Evolutionary conservation across 164 flowering plant species (phyloP).

Genomic region (Euptelea pleiosperma): DNA sequence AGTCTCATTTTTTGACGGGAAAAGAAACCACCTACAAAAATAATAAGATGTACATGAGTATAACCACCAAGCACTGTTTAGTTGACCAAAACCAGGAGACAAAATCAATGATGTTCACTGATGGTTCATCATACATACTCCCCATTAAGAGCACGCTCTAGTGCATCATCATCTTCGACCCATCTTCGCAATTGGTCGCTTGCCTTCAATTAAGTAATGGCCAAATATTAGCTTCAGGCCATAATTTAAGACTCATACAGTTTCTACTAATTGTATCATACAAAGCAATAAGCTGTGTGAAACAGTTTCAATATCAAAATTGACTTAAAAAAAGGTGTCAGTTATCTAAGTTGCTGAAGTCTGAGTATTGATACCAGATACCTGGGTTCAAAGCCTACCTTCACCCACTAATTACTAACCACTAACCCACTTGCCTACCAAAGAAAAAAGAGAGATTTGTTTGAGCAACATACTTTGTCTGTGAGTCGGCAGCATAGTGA

Average conservation of each 20-base stretch:
- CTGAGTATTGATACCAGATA: no score
- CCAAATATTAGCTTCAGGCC: slow-evolving; percentile 14
- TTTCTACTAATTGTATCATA: slow-evolving; percentile 1
- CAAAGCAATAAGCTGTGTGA: neutral
- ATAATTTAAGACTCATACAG: neutral
- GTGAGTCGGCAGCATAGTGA: slow-evolving; percentile 64
- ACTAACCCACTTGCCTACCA: no score
- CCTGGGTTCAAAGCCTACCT: no score
- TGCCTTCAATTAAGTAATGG: slow-evolving; percentile 45
- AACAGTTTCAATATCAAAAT: neutral
- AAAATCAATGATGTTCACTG: neutral
- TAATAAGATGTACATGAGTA: slow-evolving; percentile 2
- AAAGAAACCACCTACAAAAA: slow-evolving; percentile 72
- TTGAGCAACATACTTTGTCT: slow-evolving; percentile 64
- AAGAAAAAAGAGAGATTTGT: neutral
- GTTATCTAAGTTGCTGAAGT: no score
- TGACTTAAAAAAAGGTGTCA: no score
- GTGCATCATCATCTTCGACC: slow-evolving; percentile 90
- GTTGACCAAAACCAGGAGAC: neutral
- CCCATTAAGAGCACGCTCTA: slow-evolving; percentile 80
- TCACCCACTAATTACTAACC: no score
- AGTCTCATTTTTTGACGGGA: slow-evolving; percentile 49
- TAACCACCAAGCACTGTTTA: neutral
- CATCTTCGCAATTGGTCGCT: slow-evolving; percentile 59
- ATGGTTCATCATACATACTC: slow-evolving; percentile 53